Percentiles rank a stretch among this genome's conserved stretches.
Evolutionary conservation across 495 filamentous ascomycete genomes (phyloP).

Genomic region (Hypoxylon fuscum): DNA sequence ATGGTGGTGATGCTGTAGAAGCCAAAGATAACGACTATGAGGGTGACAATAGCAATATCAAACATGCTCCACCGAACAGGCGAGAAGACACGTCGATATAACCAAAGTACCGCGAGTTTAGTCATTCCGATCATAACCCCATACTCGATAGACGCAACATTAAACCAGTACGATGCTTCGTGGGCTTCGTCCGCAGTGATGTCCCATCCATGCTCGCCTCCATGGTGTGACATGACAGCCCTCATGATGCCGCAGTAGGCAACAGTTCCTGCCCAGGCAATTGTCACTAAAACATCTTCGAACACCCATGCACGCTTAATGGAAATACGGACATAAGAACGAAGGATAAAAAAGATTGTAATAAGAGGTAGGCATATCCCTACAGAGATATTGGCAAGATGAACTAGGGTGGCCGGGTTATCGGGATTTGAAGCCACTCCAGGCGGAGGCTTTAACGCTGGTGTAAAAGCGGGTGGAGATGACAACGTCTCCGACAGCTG

Average conservation of each 20-base stretch:
- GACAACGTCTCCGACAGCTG: neutral
- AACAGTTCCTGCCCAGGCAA: slow-evolving; percentile 7
- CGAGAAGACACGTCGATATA: slow-evolving; percentile 52
- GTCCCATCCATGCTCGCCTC: slow-evolving; percentile 47
- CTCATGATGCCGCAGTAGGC: slow-evolving; percentile 28
- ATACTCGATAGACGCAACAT: slow-evolving; percentile 48
- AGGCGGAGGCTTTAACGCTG: slow-evolving; percentile 23
- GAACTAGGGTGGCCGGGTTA: slow-evolving; percentile 12
- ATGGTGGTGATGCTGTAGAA: neutral
- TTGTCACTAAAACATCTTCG: slow-evolving; percentile 37
- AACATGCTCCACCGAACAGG: slow-evolving; percentile 39
- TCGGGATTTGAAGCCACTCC: slow-evolving; percentile 24
- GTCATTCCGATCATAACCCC: slow-evolving; percentile 47
- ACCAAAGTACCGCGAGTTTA: slow-evolving; percentile 51
- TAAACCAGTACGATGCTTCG: slow-evolving; percentile 43
- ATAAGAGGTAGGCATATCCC: slow-evolving; percentile 37
- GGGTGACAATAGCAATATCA: slow-evolving; percentile 42
- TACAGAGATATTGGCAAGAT: slow-evolving; percentile 34
- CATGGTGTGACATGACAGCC: slow-evolving; percentile 42
- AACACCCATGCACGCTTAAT: slow-evolving; percentile 37
- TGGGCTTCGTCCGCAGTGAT: slow-evolving; percentile 34
- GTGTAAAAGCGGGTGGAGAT: neutral
- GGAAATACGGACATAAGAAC: slow-evolving; percentile 40
- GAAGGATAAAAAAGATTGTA: slow-evolving; percentile 40
- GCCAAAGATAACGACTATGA: slow-evolving; percentile 40